phyloP scores from a whole-genome alignment of 345 rosid species.

The Dovyalis caffra region DNA sequence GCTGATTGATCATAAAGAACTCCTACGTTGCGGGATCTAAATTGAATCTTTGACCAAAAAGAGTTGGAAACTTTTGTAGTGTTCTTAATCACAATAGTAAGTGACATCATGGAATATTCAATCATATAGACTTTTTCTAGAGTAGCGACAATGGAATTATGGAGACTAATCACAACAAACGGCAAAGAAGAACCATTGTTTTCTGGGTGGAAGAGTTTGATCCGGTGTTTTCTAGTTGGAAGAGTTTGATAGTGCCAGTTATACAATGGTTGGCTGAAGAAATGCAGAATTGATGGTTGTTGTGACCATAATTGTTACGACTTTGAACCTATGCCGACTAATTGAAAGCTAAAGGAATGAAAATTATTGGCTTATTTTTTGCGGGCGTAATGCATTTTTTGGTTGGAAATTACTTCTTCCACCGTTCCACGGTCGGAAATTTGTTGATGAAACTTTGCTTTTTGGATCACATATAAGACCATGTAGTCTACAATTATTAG shows the following conservation, averaged over 20 bases:
- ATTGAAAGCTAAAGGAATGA: background rate
- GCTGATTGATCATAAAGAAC: background rate
- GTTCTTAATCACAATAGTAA: background rate
- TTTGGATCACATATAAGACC: too few relatives aligned
- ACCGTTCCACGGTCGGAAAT: too few relatives aligned
- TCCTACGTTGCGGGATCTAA: conserved; percentile 3
- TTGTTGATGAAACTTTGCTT: too few relatives aligned
- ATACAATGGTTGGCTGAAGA: background rate
- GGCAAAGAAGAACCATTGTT: background rate
- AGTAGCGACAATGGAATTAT: background rate
- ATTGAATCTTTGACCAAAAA: conserved; percentile 30
- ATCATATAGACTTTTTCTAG: background rate
- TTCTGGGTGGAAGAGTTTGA: background rate
- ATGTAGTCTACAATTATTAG: too few relatives aligned
- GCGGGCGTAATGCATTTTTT: background rate
- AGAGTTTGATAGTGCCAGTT: background rate
- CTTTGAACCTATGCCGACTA: background rate
- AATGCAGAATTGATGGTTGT: too few relatives aligned
- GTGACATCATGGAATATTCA: too few relatives aligned
- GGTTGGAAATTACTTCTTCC: background rate
- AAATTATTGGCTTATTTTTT: background rate
- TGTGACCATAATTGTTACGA: too few relatives aligned
- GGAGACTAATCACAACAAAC: background rate
- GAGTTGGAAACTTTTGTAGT: background rate
- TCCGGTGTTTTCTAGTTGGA: background rate